These are phyloP conservation scores for Kodamaea sp. DNA, from an alignment of 1,139 yeast genomes.

Conservation along the genomic window DNA sequence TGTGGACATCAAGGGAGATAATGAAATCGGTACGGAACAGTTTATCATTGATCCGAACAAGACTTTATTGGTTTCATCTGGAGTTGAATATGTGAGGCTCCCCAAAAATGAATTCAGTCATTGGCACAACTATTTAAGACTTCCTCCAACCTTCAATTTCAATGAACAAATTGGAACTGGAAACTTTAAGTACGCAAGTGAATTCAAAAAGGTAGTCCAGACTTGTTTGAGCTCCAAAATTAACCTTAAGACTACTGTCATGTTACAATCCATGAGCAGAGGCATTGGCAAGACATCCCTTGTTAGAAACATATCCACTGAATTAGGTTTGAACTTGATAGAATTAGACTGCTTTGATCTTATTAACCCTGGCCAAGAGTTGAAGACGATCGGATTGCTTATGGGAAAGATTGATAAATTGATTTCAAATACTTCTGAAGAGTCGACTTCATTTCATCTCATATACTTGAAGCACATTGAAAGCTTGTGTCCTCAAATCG, in stretches of 20 bases:
- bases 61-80: slow-evolving; percentile 71
- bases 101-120: slow-evolving; percentile 36
- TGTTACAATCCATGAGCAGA: slow-evolving; percentile 68
- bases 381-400: slow-evolving; percentile 76
- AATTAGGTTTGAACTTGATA: slow-evolving; percentile 67
- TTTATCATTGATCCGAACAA: slow-evolving; percentile 62
- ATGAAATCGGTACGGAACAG: slow-evolving; percentile 38
- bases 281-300: slow-evolving; percentile 79
- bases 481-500: slow-evolving; percentile 66
- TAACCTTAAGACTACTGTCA: slow-evolving; percentile 58
- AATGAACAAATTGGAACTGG: slow-evolving; percentile 15
- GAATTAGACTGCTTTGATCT: slow-evolving; percentile 69
- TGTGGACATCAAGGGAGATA: slow-evolving; percentile 38
- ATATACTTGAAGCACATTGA: slow-evolving; percentile 76
- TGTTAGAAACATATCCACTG: slow-evolving; percentile 54
- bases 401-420: slow-evolving; percentile 73
- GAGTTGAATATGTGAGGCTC: slow-evolving; percentile 45
- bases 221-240: slow-evolving; percentile 43
- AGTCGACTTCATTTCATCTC: slow-evolving; percentile 32
- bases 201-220: slow-evolving; percentile 50
- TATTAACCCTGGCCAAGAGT: slow-evolving; percentile 69
- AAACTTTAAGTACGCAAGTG: slow-evolving; percentile 52
- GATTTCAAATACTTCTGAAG: slow-evolving; percentile 21
- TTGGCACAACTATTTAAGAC: slow-evolving; percentile 46
- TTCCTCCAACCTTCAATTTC: slow-evolving; percentile 44